These are phyloP conservation scores for Xylaria bambusicola DNA, from an alignment of 495 filamentous ascomycete genomes.

Conservation along the genomic window DNA sequence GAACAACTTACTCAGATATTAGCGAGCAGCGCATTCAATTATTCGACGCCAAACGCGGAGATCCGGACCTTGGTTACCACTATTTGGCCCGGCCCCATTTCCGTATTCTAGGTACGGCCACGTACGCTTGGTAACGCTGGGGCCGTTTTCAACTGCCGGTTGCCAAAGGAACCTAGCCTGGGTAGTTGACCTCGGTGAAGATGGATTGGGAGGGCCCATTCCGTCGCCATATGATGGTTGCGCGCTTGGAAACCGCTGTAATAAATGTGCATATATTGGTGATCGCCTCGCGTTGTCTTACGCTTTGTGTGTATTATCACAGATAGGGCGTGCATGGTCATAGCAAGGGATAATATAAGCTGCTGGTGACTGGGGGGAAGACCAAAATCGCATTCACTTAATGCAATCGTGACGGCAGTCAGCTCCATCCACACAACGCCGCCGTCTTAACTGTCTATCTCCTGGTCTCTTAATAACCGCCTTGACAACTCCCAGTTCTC, in stretches of 20 bases:
- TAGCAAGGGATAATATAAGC: conserved; percentile 9
- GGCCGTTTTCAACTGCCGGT: conserved; percentile 6
- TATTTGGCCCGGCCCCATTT: too few species aligned
- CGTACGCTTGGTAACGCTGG: too few species aligned
- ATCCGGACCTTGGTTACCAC: too few species aligned
- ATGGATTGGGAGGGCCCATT: conserved; percentile 4
- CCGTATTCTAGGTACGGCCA: too few species aligned
- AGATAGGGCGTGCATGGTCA: not conserved
- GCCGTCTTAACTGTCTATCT: not conserved
- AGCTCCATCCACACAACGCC: not conserved
- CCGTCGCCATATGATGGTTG: too few species aligned
- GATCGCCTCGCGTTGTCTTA: conserved; percentile 7
- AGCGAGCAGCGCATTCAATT: too few species aligned
- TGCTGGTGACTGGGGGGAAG: not conserved
- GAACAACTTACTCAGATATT: conserved; percentile 6
- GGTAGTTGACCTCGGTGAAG: conserved; percentile 11
- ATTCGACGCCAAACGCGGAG: too few species aligned
- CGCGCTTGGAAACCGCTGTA: too few species aligned
- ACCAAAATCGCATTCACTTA: conserved; percentile 1
- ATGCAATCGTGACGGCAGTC: conserved; percentile 8
- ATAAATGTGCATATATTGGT: not conserved
- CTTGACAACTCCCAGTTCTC: not conserved
- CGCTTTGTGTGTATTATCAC: not conserved
- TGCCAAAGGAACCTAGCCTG: not conserved
- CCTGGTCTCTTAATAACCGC: conserved; percentile 3